phyloP scores from a whole-genome alignment of 73 alveolate genomes.

The Diophrys appendiculata region DNA sequence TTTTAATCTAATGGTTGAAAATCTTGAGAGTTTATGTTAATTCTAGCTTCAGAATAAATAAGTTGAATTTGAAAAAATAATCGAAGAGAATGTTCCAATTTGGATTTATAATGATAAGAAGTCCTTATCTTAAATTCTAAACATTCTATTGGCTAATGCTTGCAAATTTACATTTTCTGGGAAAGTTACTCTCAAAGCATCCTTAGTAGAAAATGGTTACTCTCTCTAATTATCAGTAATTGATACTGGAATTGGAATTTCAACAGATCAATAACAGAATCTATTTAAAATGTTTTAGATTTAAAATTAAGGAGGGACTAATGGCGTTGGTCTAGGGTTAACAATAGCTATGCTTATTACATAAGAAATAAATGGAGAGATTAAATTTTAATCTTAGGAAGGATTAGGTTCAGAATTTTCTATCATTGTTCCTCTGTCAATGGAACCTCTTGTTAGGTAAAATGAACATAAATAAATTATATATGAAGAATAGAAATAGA shows the following conservation, averaged over 20 bases:
- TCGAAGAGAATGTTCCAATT: too few relatives aligned
- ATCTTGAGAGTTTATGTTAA: too few relatives aligned
- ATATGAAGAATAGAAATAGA: too few relatives aligned
- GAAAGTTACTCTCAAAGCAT: background rate
- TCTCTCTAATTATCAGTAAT: background rate
- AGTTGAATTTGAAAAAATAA: too few relatives aligned
- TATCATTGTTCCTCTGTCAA: background rate
- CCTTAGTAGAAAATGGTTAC: background rate
- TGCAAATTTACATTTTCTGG: background rate
- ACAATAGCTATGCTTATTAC: background rate
- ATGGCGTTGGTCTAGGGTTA: background rate
- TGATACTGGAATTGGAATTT: background rate
- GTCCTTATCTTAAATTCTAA: too few relatives aligned
- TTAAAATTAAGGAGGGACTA: background rate
- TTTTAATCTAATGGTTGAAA: too few relatives aligned
- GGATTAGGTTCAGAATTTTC: background rate
- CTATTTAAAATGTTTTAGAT: background rate
- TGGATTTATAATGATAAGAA: too few relatives aligned
- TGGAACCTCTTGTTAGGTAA: too few relatives aligned
- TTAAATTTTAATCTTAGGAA: background rate
- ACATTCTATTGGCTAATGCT: background rate
- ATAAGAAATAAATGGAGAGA: background rate
- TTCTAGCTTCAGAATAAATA: background rate
- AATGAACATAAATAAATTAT: too few relatives aligned
- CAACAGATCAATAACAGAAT: background rate